Evolutionary conservation across 2,329 filamentous ascomycete species (phyloP).

Genomic region (Calonectria leucothoes): DNA sequence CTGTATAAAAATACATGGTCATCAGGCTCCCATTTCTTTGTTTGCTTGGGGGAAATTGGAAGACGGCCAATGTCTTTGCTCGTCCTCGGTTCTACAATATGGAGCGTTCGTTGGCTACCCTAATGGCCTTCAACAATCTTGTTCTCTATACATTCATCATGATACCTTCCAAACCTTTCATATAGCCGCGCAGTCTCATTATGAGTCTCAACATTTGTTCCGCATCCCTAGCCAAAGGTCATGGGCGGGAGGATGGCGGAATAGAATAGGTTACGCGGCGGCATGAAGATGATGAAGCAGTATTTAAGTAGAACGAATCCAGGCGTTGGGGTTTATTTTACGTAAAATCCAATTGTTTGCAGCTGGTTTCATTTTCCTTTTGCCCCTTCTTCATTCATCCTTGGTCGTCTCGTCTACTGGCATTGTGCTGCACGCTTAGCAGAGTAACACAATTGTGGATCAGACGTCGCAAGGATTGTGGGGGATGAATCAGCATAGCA

Average conservation of each 20-base stretch:
- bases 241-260: neutral
- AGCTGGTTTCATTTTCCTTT: too few species aligned
- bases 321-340: neutral
- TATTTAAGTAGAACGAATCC: neutral
- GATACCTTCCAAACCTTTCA: neutral
- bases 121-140: neutral
- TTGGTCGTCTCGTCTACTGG: neutral
- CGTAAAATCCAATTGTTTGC: too few species aligned
- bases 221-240: neutral
- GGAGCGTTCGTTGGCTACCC: neutral
- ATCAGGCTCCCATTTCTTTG: too few species aligned
- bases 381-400: too few species aligned
- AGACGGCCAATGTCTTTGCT: too few species aligned
- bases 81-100: neutral
- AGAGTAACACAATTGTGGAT: neutral
- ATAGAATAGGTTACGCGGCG: neutral
- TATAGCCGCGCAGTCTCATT: neutral
- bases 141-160: neutral
- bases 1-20: too few species aligned
- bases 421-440: neutral
- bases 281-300: neutral
- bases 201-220: neutral
- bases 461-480: slow-evolving; percentile 2
- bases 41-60: too few species aligned
- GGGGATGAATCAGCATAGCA: neutral